Percentiles rank a stretch among this genome's conserved stretches.
Conservation (phyloP, 108 stramenopile species). For the Nitzschia sp. region DNA sequence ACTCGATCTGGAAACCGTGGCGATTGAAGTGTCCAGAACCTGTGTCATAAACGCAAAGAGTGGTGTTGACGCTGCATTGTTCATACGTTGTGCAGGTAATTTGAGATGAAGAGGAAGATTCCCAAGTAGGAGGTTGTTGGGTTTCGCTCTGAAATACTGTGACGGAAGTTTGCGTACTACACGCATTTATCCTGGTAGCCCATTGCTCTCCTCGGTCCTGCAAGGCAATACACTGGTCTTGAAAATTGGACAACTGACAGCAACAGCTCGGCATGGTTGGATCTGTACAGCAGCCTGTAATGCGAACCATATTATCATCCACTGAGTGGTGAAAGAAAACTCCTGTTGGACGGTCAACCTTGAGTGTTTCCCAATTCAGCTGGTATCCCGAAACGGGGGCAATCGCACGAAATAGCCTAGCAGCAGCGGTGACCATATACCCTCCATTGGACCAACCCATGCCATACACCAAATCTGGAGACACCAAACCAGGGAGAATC, state of each 20-base stretch:
- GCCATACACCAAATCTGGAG: conserved; percentile 36
- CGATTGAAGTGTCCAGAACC: conserved; percentile 48
- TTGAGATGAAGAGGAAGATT: not conserved
- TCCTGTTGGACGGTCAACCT: conserved; percentile 22
- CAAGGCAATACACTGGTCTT: conserved; percentile 32
- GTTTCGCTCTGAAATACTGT: not conserved
- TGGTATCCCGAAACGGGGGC: conserved; percentile 55
- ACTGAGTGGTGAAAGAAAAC: conserved; percentile 52
- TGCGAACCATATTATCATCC: conserved; percentile 44
- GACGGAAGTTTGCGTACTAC: not conserved
- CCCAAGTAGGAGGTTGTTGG: not conserved
- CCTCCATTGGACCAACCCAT: conserved; percentile 69
- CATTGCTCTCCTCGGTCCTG: not conserved
- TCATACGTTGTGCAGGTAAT: conserved; percentile 16
- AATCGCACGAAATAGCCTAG: conserved; percentile 49
- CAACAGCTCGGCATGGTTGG: conserved; percentile 51
- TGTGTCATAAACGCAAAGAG: conserved; percentile 38
- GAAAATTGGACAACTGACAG: conserved; percentile 44
- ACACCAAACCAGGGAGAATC: conserved; percentile 8
- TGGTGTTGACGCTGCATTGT: conserved; percentile 38
- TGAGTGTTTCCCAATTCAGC: not conserved
- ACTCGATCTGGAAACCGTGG: conserved; percentile 38
- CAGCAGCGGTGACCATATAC: conserved; percentile 54
- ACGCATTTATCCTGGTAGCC: conserved; percentile 7
- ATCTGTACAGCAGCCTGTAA: conserved; percentile 54